phyloP scores from a whole-genome alignment of 305 asterid genomes.

The Solanum chacoense region DNA sequence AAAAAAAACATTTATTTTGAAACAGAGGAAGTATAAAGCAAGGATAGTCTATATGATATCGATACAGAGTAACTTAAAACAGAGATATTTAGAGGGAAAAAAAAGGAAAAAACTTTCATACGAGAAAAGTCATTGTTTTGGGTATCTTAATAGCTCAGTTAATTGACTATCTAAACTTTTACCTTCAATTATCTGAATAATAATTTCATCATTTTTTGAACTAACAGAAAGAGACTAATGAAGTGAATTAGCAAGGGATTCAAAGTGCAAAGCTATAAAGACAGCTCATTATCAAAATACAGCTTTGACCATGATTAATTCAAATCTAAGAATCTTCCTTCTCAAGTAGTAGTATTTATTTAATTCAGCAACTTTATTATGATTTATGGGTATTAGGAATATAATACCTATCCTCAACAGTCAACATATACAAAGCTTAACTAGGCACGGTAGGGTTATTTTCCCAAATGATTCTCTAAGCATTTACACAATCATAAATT shows the following conservation, averaged over 20 bases:
- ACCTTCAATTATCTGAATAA: not conserved
- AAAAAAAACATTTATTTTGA: too few relatives aligned
- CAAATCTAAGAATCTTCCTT: not conserved
- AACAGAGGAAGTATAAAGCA: not conserved
- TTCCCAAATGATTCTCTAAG: not conserved
- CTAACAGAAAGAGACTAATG: not conserved
- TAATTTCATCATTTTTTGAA: not conserved
- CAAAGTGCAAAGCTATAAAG: not conserved
- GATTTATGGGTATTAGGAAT: not conserved
- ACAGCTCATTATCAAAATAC: not conserved
- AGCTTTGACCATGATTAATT: not conserved
- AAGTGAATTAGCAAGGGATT: not conserved
- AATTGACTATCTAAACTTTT: too few relatives aligned
- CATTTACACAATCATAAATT: not conserved
- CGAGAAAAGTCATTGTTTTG: not conserved
- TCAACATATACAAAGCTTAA: not conserved
- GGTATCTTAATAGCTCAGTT: not conserved
- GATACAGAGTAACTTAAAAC: too few relatives aligned
- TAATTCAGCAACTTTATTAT: not conserved
- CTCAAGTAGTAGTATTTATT: not conserved
- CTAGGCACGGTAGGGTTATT: not conserved
- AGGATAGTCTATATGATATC: not conserved
- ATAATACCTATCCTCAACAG: not conserved
- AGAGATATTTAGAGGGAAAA: not conserved
- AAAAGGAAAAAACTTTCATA: not conserved